Conservation (phyloP, 805 yeast genomes). For the Myxozyma mucilagina region DNA sequence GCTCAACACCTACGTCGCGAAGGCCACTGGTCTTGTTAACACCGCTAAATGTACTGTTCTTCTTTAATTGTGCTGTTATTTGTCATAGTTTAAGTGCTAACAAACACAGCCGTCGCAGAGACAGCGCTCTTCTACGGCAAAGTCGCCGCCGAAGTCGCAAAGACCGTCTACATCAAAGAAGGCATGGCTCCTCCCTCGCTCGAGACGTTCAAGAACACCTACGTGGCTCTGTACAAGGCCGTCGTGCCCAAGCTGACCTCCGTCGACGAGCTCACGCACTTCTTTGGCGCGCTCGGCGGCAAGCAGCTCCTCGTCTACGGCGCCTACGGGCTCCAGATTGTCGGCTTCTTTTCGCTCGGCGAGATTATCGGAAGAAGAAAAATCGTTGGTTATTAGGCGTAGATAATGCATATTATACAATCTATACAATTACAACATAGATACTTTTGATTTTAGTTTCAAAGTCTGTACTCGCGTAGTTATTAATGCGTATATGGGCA, state of each 20-base stretch:
- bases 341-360: conserved; percentile 91
- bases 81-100: neutral
- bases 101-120: conserved; percentile 43
- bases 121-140: conserved; percentile 75
- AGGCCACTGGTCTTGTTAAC: conserved; percentile 91
- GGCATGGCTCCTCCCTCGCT: conserved; percentile 87
- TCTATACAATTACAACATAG: neutral
- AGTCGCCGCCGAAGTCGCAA: conserved; percentile 63
- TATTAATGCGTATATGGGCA: neutral
- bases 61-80: neutral
- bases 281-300: conserved; percentile 52
- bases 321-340: conserved; percentile 76
- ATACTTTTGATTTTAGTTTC: neutral
- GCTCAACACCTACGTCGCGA: conserved; percentile 84
- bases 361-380: conserved; percentile 96
- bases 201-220: conserved; percentile 74
- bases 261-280: conserved; percentile 59
- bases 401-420: neutral
- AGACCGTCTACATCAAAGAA: conserved; percentile 85
- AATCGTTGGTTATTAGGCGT: conserved; percentile 69
- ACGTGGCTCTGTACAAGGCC: conserved; percentile 54
- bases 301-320: conserved; percentile 61
- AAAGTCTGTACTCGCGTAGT: too few species aligned
- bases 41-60: conserved; percentile 45
- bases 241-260: conserved; percentile 35